Evolutionary conservation across 208 protist species (phyloP).

Genomic region (Acanthamoeba triangularis): DNA sequence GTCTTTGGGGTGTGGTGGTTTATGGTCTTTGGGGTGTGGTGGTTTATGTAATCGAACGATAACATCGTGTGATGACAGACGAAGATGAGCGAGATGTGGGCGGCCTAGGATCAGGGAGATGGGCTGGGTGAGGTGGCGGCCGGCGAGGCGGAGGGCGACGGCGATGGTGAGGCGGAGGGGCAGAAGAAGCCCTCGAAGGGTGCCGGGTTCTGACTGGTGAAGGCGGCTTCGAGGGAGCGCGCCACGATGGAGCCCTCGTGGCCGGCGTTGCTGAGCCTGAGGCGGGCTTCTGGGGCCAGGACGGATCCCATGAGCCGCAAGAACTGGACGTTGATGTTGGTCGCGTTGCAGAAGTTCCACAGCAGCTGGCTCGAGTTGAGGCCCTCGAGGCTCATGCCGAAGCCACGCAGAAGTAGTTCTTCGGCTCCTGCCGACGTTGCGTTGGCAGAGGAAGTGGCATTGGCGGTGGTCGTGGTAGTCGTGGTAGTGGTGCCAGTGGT

Average conservation of each 20-base stretch:
- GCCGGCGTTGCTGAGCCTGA: background rate
- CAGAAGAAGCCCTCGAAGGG: conserved; percentile 18
- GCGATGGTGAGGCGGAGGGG: background rate
- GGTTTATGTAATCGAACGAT: no score
- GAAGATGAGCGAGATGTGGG: no score
- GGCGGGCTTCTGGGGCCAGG: background rate
- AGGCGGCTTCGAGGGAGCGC: background rate
- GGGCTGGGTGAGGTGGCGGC: no score
- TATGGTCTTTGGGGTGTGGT: no score
- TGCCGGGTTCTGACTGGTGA: background rate
- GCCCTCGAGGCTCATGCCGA: background rate
- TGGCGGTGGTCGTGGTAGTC: no score
- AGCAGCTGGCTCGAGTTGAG: conserved; percentile 17
- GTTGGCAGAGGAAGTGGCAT: background rate
- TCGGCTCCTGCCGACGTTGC: background rate
- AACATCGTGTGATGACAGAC: no score
- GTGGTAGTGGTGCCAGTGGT: no score
- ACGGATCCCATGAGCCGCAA: background rate
- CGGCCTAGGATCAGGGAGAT: no score
- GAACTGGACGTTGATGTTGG: background rate
- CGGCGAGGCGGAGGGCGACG: background rate
- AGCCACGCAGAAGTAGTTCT: background rate
- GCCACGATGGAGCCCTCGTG: conserved; percentile 4
- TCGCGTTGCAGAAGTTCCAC: conserved; percentile 59
- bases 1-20: no score